phyloP scores from a whole-genome alignment of 2,329 filamentous ascomycete genomes.

The Phaeosphaeriaceae sp. region DNA sequence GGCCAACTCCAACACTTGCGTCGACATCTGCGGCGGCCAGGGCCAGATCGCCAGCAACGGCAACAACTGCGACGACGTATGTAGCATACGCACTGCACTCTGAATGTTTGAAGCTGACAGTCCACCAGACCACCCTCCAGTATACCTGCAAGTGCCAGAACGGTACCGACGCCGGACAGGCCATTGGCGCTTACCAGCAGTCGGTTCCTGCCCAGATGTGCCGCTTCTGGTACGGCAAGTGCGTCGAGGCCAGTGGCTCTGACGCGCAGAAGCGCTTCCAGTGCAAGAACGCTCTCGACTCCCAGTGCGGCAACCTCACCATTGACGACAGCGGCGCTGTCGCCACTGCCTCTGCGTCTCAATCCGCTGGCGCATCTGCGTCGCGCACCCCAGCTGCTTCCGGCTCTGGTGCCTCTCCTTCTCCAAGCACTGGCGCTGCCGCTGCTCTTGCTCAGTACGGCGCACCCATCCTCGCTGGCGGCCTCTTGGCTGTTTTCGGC shows the following conservation, averaged over 20 bases:
- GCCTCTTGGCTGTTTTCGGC: conserved; percentile 64
- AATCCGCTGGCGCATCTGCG: conserved; percentile 22
- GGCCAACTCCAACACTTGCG: conserved; percentile 66
- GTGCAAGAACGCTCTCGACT: conserved; percentile 53
- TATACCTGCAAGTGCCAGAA: conserved; percentile 66
- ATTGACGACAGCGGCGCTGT: conserved; percentile 32
- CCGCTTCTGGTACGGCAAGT: conserved; percentile 56
- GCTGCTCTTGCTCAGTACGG: conserved; percentile 57
- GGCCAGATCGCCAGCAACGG: conserved; percentile 48
- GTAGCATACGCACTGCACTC: conserved; percentile 26
- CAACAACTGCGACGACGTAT: conserved; percentile 66
- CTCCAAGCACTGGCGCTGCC: conserved; percentile 51
- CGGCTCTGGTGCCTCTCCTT: conserved; percentile 17
- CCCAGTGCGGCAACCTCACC: conserved; percentile 61
- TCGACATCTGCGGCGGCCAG: conserved; percentile 61
- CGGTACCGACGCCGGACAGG: conserved; percentile 57
- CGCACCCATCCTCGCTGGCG: conserved; percentile 59
- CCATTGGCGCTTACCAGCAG: conserved; percentile 56
- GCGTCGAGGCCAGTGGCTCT: conserved; percentile 48
- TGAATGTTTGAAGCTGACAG: conserved; percentile 22
- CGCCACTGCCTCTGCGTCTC: conserved; percentile 31
- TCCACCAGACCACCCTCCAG: conserved; percentile 55
- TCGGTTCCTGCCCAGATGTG: conserved; percentile 69
- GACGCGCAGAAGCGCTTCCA: conserved; percentile 46
- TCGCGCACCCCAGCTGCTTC: conserved; percentile 38